phyloP scores from a whole-genome alignment of 768 basidiomycete genomes.

The Pleurotus tuber-regium region DNA sequence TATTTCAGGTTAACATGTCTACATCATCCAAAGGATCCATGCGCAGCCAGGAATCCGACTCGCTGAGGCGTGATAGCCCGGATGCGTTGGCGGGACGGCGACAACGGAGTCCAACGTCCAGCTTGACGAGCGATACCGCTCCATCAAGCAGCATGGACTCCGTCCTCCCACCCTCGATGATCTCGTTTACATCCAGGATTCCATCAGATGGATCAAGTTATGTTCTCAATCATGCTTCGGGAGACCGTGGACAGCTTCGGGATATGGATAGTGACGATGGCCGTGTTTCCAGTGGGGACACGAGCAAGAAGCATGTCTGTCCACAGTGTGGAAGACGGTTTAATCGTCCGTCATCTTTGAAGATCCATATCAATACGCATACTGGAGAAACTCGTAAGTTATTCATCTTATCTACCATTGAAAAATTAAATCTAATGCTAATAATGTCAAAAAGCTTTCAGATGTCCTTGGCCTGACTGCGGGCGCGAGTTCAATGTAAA shows the following conservation, averaged over 20 bases:
- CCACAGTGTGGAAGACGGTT: conserved; percentile 60
- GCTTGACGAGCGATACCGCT: too few species aligned
- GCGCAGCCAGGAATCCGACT: too few species aligned
- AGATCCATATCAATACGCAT: conserved; percentile 67
- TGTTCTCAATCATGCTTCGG: too few species aligned
- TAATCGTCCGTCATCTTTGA: conserved; percentile 65
- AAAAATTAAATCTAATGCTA: conserved; percentile 4
- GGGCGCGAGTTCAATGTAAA: conserved; percentile 81
- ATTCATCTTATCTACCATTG: not conserved
- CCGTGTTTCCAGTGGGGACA: conserved; percentile 19
- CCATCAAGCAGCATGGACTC: not conserved
- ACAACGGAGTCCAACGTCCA: not conserved
- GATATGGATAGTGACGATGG: conserved; percentile 22
- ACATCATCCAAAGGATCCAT: too few species aligned
- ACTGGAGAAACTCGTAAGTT: conserved; percentile 66
- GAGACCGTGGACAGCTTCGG: too few species aligned
- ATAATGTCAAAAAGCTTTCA: conserved; percentile 49
- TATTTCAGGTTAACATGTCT: not conserved
- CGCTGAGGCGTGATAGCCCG: too few species aligned
- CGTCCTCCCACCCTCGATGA: not conserved
- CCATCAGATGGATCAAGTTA: too few species aligned
- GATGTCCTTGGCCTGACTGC: conserved; percentile 72
- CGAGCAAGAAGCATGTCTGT: conserved; percentile 47
- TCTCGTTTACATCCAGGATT: not conserved
- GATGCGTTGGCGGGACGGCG: not conserved